A percentile compares a stretch with the other conserved stretches of the same genome.
Evolutionary conservation across 495 filamentous ascomycete genomes (phyloP).

Genomic region (Neurospora tetraspora): DNA sequence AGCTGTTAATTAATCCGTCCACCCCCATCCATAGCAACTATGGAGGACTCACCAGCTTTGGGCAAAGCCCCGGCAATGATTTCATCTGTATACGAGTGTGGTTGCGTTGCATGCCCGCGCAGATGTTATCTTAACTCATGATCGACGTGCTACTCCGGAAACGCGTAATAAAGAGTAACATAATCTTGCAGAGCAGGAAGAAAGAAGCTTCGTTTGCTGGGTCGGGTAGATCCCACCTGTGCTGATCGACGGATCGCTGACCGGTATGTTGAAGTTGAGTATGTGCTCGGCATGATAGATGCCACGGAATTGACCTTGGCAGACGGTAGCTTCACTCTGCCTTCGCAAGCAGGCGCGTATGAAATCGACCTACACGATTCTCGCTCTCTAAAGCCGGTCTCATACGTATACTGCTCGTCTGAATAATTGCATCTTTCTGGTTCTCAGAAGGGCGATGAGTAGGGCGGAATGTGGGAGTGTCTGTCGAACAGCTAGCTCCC

Average conservation of each 20-base stretch:
- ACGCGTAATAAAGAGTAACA: not conserved
- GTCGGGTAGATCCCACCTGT: not conserved
- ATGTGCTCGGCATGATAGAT: not conserved
- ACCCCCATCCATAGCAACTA: not conserved
- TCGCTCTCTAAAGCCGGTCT: not conserved
- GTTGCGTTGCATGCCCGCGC: not conserved
- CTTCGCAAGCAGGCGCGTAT: not conserved
- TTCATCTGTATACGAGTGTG: not conserved
- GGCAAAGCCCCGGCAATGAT: not conserved
- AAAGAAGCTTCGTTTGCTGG: not conserved
- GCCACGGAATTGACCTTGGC: not conserved
- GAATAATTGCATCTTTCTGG: not conserved
- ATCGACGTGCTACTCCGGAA: not conserved
- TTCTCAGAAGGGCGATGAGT: not conserved
- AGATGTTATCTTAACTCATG: not conserved
- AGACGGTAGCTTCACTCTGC: not conserved
- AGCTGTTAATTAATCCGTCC: not conserved
- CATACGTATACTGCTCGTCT: not conserved
- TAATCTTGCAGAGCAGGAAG: not conserved
- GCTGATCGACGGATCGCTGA: not conserved
- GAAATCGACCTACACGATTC: not conserved
- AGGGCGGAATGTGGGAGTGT: not conserved
- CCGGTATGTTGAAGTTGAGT: not conserved
- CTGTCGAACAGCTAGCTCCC: not conserved
- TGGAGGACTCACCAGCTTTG: not conserved